Evolutionary conservation across 441 rosid genomes (phyloP).

Genomic region (Euphorbia celastroides): DNA sequence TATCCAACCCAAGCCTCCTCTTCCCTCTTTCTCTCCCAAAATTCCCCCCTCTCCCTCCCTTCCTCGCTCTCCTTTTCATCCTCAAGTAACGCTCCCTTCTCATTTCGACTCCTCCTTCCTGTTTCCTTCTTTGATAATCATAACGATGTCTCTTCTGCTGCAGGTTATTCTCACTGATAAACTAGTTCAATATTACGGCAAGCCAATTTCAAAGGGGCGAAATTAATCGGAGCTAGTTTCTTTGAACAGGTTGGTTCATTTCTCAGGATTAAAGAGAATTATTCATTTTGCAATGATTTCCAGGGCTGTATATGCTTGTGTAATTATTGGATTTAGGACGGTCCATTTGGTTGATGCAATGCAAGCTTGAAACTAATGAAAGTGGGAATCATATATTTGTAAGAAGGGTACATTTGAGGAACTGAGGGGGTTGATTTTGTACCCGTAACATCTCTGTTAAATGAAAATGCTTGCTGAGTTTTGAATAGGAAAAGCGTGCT

Average conservation of each 20-base stretch:
- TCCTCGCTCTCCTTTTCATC: slow-evolving; percentile 15
- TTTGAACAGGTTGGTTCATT: slow-evolving; percentile 60
- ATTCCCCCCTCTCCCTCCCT: slow-evolving; percentile 19
- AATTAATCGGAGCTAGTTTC: slow-evolving; percentile 91
- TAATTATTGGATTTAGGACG: neutral
- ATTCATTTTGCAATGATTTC: too few species aligned
- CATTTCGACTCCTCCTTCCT: neutral
- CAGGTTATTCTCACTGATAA: slow-evolving; percentile 14
- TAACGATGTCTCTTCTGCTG: neutral
- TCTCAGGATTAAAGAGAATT: neutral
- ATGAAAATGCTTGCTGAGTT: too few species aligned
- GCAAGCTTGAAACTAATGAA: neutral
- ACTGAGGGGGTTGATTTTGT: too few species aligned
- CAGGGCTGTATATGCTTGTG: neutral
- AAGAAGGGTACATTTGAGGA: neutral
- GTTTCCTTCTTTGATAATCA: neutral
- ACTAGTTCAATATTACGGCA: slow-evolving; percentile 53
- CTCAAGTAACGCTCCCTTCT: slow-evolving; percentile 25
- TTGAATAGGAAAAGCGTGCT: too few species aligned
- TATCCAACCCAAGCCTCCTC: slow-evolving; percentile 30
- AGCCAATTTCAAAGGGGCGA: slow-evolving; percentile 86
- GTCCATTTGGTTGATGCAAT: neutral
- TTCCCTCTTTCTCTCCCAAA: slow-evolving; percentile 14
- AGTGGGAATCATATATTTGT: neutral
- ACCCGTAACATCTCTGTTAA: too few species aligned